Base-by-base conservation (phyloP, 495 filamentous ascomycete genomes). In the Lophium mytilinum region DNA sequence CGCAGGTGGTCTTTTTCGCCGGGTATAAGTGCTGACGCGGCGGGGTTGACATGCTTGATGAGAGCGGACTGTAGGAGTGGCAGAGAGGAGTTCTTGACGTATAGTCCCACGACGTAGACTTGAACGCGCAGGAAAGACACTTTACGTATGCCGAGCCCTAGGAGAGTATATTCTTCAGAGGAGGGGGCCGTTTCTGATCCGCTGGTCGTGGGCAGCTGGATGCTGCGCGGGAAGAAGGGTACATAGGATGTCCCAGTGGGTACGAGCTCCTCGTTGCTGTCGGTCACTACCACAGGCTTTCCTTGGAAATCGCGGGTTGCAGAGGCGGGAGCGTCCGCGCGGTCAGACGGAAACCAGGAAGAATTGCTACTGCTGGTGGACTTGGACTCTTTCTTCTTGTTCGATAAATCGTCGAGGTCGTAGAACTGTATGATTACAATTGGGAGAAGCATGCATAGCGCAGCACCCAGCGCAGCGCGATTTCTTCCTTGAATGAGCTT, bases 71-170 rank as follows among this genome's bases (percentile, higher is more conserved):
- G 83, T 17, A 87, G 70, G 19, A 69, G 65, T 7, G 71, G 69
- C 54, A 97, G 83, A 64, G 95, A 89, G 37, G 81, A 70, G 4
- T 83, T 90, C 18, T 87, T 87, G 24, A 96, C 77, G 71, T 98
- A 98, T 59, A 93, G 74, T 7, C 93, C 93, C 0, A 95, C 87
- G 14, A 96, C 87, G 74, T 98, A 98, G 53, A 98, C 93, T 68
- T 95, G 83, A 24, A 98, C 87, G n/a, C 80, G 73, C 41, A 98
- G 69, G 67, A 96, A 95, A 37, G 84, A 90, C 17, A 98, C 93
- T 8, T 86, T 92, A 51, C 93, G 82, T 50, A 92, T 80, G 9
- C 93, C 93, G 39, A 95, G 75, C 0, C 93, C 93, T 6, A 96
- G 76, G 0, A 96, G 79, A 30, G 88, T 88, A 69, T 95, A 96